Base-by-base conservation (phyloP, 306 rosid genomes). In the Notholithocarpus densiflorus region DNA sequence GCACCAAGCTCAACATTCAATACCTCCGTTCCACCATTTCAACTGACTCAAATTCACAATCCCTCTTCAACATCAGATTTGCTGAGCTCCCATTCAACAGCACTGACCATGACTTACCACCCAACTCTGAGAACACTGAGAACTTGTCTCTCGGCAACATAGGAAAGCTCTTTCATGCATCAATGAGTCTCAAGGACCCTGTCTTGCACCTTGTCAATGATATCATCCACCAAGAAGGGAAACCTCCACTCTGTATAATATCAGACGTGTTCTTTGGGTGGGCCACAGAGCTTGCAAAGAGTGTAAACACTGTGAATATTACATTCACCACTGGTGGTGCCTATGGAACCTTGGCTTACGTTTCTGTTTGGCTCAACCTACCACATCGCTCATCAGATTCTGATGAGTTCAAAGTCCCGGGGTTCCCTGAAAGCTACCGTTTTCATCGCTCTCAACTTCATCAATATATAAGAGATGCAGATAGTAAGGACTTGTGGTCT, bases 241-340 rank as follows among this genome's bases (percentile, higher is more conserved):
- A 79, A 2, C 89, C 89, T 29, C 88, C 88, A 0, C 37, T 81
- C 5, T 87, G 88, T 65, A 79, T 87, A 13, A 68, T 87, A 20
- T 78, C 89, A 53, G 96, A 93, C 64, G 82, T 89, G 18, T 91
- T 89, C 70, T 64, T 81, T 11, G 92, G 96, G 0, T 88, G 94
- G 97, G 85, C 86, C 71, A 79, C 56, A 6, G 77, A 80, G 6
- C 83, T 89, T 60, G 94, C 96, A 2, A 80, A 61, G 17, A 88
- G 86, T 19, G 77, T 79, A 11, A 81, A 89, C 12, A 77, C 75
- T 1, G 83, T 73, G 77, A 85, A 79, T 15, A 68, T 91, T 26
- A 5, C 69, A 12, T 93, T 90, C 88, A 56, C 90, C 20, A 90
- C 96, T 21, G 72, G 89, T 70, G 94, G 97, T 26, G 96, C 92